Percentiles rank a stretch among this genome's conserved stretches.
Evolutionary conservation across 2,329 filamentous ascomycete genomes (phyloP).

Genomic region (Grosmannia huntii): DNA sequence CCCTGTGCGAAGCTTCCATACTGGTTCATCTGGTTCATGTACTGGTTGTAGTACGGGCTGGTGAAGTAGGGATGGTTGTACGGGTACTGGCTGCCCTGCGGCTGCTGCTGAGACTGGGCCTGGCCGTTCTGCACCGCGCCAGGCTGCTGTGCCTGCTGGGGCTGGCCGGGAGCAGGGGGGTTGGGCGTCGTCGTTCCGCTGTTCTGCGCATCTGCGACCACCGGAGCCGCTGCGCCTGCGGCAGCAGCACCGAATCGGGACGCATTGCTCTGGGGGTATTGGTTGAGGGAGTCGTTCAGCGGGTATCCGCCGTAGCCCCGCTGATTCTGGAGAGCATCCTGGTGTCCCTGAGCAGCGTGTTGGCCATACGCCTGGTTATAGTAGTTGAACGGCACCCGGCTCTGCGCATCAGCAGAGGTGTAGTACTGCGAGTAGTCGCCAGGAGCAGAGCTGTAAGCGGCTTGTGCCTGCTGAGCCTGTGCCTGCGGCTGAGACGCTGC

Average conservation of each 20-base stretch:
- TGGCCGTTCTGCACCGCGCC: slow-evolving; percentile 3
- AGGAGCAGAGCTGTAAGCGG: slow-evolving; percentile 59
- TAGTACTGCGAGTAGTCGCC: slow-evolving; percentile 80
- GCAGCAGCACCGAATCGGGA: slow-evolving; percentile 45
- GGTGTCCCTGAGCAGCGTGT: slow-evolving; percentile 47
- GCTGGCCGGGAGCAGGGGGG: slow-evolving; percentile 42
- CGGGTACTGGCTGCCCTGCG: slow-evolving; percentile 30
- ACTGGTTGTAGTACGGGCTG: slow-evolving; percentile 51
- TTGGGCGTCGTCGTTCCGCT: slow-evolving; percentile 88
- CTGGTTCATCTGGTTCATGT: slow-evolving; percentile 30
- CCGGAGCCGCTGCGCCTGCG: slow-evolving; percentile 3
- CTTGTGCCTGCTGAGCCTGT: slow-evolving; percentile 45
- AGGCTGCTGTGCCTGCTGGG: slow-evolving; percentile 32
- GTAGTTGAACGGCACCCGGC: slow-evolving; percentile 64
- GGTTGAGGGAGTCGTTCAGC: slow-evolving; percentile 51
- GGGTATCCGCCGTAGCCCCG: slow-evolving; percentile 67
- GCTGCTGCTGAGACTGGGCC: slow-evolving; percentile 23
- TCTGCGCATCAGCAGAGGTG: slow-evolving; percentile 53
- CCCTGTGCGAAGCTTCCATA: slow-evolving; percentile 27
- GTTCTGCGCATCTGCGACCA: slow-evolving; percentile 58
- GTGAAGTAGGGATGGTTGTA: slow-evolving; percentile 45
- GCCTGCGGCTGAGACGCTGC: slow-evolving; percentile 34
- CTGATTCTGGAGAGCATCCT: slow-evolving; percentile 58
- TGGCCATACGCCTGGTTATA: slow-evolving; percentile 53
- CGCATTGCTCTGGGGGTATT: slow-evolving; percentile 65